Base-by-base conservation (phyloP, 805 yeast genomes). In the Zygosaccharomyces kombuchaensis region DNA sequence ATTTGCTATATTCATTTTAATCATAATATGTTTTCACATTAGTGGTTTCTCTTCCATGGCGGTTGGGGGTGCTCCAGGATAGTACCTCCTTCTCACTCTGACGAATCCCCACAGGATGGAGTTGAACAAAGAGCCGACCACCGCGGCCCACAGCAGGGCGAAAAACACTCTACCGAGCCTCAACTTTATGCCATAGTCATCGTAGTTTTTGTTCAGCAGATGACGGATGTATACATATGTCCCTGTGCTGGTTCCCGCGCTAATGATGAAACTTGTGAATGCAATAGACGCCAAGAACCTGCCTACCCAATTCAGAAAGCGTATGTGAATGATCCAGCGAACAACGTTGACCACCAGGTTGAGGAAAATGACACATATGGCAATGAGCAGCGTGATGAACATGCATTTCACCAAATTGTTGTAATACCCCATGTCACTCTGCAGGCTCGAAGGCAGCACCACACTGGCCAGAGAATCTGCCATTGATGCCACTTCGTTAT, bases 91-190 rank as follows among this genome's bases (percentile, higher is more conserved):
- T 8, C 37, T 45, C 10, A 53, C 42, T 45, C 60, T 59, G 1
- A 58, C 61, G 9, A 45, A 30, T n/a, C 53, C 46, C 75, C 76
- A 74, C 44, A 70, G 56, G 16, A 75, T 14, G n/a, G 65, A 51
- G 10, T 77, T 61, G 40, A 73, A 41, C 12, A 77, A 47, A 2
- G 74, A 56, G 6, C 80, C 78, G 12, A 63, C 82, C 2, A 73
- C 75, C 1, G 81, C 73, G 10, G 78, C 79, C 93, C 91, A 86
- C 7, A 79, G 67, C 37, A 82, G 64, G 2, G 80, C 88, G 43
- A 78, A 74, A 53, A 75, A 82, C 14, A 68, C 66, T 27, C 78
- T 76, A 7, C 66, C 66, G 41, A 86, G 57, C 30, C 61, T 59
- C 2, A 87, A 76, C 31, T 64, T 60, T 39, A 82, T 72, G 12